Percentiles rank a stretch among this genome's conserved stretches.
Evolutionary conservation across 352 stramenopile species (phyloP).

Genomic region (Elongisporangium senticosum): DNA sequence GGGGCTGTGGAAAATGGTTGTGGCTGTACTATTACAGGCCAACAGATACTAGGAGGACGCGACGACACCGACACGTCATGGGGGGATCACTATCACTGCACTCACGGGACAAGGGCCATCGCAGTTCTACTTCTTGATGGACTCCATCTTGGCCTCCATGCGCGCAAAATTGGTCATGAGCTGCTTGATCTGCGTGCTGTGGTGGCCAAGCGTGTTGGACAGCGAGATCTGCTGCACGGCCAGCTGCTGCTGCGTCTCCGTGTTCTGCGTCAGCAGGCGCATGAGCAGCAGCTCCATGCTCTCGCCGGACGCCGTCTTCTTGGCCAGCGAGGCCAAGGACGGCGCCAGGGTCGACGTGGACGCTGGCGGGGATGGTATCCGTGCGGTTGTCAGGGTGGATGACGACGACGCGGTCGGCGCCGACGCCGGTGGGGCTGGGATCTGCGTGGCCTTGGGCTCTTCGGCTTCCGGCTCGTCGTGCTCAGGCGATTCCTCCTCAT

Average conservation of each 20-base stretch:
- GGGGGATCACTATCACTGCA: not conserved
- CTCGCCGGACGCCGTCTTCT: slow-evolving; percentile 19
- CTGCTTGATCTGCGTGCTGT: slow-evolving; percentile 70
- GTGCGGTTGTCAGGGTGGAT: slow-evolving; percentile 1
- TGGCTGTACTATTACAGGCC: not conserved
- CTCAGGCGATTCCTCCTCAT: not conserved
- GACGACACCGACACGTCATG: not conserved
- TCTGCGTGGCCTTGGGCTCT: not conserved
- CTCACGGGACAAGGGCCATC: not conserved
- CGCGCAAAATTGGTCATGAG: slow-evolving; percentile 68
- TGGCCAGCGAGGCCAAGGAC: slow-evolving; percentile 19
- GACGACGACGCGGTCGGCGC: slow-evolving; percentile 7
- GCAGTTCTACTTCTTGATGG: slow-evolving; percentile 11
- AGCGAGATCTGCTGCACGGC: slow-evolving; percentile 72
- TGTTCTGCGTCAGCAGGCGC: slow-evolving; percentile 76
- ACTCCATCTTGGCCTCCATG: slow-evolving; percentile 76
- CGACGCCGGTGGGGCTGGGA: slow-evolving; percentile 5
- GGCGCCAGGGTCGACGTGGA: slow-evolving; percentile 6
- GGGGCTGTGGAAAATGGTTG: not conserved
- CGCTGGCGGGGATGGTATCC: slow-evolving; percentile 4
- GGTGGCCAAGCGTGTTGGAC: slow-evolving; percentile 48
- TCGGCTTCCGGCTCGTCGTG: slow-evolving; percentile 1
- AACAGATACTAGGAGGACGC: not conserved
- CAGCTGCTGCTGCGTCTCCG: slow-evolving; percentile 77
- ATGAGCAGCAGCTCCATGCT: slow-evolving; percentile 73